Percentiles rank a stretch among this genome's conserved stretches.
phyloP scores from a whole-genome alignment of 2,329 filamentous ascomycete genomes.

The Neonectria neomacrospora region DNA sequence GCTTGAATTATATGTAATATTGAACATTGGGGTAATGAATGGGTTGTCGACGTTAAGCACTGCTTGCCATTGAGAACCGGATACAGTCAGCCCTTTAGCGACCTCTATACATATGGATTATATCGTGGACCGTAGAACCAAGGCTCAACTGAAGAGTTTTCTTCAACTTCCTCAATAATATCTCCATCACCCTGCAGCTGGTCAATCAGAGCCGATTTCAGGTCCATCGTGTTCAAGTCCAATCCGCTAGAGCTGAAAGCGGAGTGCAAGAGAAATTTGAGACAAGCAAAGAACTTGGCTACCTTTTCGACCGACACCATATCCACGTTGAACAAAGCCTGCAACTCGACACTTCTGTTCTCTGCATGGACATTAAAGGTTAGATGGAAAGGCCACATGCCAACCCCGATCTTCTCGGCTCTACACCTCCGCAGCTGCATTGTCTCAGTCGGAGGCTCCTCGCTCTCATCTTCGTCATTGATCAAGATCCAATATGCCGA shows the following conservation, averaged over 20 bases:
- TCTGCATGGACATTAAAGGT: conserved; percentile 2
- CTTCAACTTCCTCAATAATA: neutral
- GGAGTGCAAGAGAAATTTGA: neutral
- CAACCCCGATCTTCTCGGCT: conserved; percentile 1
- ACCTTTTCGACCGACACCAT: conserved; percentile 2
- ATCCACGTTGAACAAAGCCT: conserved; percentile 2
- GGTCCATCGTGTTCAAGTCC: conserved; percentile 4
- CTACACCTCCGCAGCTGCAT: neutral
- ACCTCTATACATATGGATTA: conserved; percentile 4
- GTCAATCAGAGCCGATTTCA: neutral
- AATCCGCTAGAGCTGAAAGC: neutral
- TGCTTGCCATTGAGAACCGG: too few relatives aligned
- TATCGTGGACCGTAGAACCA: neutral
- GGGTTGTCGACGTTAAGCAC: too few relatives aligned
- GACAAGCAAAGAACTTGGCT: neutral
- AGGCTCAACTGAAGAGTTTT: neutral
- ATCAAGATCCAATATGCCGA: conserved; percentile 4
- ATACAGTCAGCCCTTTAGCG: neutral
- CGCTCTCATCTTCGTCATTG: conserved; percentile 3
- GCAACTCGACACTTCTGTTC: neutral
- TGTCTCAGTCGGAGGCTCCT: neutral
- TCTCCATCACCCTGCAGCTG: neutral
- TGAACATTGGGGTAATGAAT: too few relatives aligned
- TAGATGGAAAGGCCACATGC: conserved; percentile 1
- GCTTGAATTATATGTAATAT: too few relatives aligned